Evolutionary conservation across 2,329 filamentous ascomycete genomes (phyloP), one percentile per base, ranked within the genome.

Genomic region (Aureobasidium sp.): DNA sequence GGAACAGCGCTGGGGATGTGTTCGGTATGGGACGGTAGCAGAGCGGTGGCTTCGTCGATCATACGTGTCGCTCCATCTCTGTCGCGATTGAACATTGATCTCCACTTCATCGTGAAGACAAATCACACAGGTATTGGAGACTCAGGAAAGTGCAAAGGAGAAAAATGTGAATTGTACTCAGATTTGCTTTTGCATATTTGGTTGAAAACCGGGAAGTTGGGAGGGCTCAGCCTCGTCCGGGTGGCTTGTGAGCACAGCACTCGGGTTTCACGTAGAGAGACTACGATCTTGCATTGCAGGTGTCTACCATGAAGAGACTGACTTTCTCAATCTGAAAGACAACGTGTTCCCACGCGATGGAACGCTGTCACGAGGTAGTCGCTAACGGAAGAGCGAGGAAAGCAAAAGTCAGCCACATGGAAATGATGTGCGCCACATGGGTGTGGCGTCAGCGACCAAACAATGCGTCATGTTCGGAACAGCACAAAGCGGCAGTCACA

Each of bases 1-100:
- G 90, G 84, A 39, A 93, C 86, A 32, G 88, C 85, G 12, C 89
- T 86, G 46, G 85, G 75, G 47, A 87, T 76, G 0, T 79, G 72
- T 13, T 83, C 81, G 67, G 84, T 79, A 67, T 80, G 79, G 67
- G 87, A 82, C 1, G 88, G 87, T 2, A 92, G 83, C 15, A 92
- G 48, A 44, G 58, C 58, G 37, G 37, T 44, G 27, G 50, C 47
- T 41, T 61, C 58, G 48, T 61, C 58, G 39, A 50, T 13, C 37
- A 61, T 50, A 39, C 50, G 42, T n/a, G 56, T 59, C 20, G 56
- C 51, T 32, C 51, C 51, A 20, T 55, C 44, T 6, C 23, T n/a
- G 47, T 61, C 39, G 48, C 58, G 47, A 39, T 37, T 61, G 47
- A 53, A 61, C 37, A 61, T 48, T 26, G 36, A 51, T 10, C 27